Base-by-base conservation (phyloP, 2,329 filamentous ascomycete species). In the Chaetothyriales sp. region DNA sequence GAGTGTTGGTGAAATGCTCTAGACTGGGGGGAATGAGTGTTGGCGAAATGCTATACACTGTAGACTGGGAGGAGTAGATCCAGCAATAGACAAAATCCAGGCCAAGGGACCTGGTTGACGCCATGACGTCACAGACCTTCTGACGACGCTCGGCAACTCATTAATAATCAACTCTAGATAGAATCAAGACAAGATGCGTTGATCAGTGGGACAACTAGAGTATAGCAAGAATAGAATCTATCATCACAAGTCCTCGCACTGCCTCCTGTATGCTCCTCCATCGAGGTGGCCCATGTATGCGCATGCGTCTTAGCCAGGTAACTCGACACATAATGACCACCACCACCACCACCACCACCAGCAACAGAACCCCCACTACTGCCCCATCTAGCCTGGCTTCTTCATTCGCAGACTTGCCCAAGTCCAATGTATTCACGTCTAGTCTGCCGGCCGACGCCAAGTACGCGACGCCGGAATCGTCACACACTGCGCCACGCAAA, bases 391-490 rank as follows among this genome's bases (percentile, higher is more conserved):
- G 3, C 15, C 32, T 12, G 2, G 32, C 15, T 39, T 39, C 32
- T 39, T 39, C 32, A 15, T 56, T 76, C 22, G 60, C 64, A 43
- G 73, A 78, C 10, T 67, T 84, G 43, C 78, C 77, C 8, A 84
- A 83, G 61, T 77, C 77, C n/a, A 78, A 77, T 61, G 71, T 71
- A 51, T 83, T 83, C 64, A 83, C 80, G 1, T 68, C 70, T 2
- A 78, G 76, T 48, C 71, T 95, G 3, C 86, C 89, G 2, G 68
- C 87, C 7, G 92, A 98, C 63, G 67, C 81, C 9, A 69, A 77
- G 25, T 95, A 85, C 63, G 82, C 87, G 15, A 93, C 87, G 0
- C 88, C 92, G 0, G 76, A 80, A 54, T 76, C 77, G 53, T 95
- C 90, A 0, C 86, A 96, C 66, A 77, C 79, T 59, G 87, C 86